phyloP scores from a whole-genome alignment of 2,329 filamentous ascomycete species.

The Cladophialophora chaetospira region DNA sequence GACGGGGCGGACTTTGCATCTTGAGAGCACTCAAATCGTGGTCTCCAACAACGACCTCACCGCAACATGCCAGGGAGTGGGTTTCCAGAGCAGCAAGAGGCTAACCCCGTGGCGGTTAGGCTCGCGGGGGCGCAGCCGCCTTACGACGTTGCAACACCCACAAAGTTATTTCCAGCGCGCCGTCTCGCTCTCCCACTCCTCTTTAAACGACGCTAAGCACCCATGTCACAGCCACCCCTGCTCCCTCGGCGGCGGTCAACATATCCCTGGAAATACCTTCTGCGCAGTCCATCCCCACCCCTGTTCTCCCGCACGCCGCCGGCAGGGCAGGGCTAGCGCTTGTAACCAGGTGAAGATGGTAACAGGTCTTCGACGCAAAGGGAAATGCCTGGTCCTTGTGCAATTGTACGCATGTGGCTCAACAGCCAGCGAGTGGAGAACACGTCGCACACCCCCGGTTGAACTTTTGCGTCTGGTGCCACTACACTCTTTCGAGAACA shows the following conservation, averaged over 20 bases:
- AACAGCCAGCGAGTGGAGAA: conserved; percentile 2
- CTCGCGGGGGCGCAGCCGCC: conserved; percentile 22
- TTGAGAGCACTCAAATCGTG: conserved; percentile 6
- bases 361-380: conserved; percentile 7
- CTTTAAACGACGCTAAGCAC: conserved; percentile 18
- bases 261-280: conserved; percentile 7
- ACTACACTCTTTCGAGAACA: conserved; percentile 15
- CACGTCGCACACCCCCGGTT: conserved; percentile 20
- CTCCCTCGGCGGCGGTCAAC: conserved; percentile 16
- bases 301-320: conserved; percentile 18
- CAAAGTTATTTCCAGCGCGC: conserved; percentile 28
- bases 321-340: conserved; percentile 14
- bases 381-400: conserved; percentile 10
- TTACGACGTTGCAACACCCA: conserved; percentile 25
- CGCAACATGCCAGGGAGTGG: not conserved
- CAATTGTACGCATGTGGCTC: conserved; percentile 9
- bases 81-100: conserved; percentile 17
- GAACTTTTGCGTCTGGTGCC: conserved; percentile 26
- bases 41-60: not conserved
- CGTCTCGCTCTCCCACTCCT: conserved; percentile 14
- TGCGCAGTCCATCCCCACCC: conserved; percentile 6
- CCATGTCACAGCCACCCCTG: conserved; percentile 8
- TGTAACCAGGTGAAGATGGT: not conserved
- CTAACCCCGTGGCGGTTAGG: conserved; percentile 12
- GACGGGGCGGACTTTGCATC: conserved; percentile 11